Evolutionary conservation across 1,139 yeast species (phyloP), one percentile per base, ranked within the genome.

Genomic region (Candida pseudoviswanathii): DNA sequence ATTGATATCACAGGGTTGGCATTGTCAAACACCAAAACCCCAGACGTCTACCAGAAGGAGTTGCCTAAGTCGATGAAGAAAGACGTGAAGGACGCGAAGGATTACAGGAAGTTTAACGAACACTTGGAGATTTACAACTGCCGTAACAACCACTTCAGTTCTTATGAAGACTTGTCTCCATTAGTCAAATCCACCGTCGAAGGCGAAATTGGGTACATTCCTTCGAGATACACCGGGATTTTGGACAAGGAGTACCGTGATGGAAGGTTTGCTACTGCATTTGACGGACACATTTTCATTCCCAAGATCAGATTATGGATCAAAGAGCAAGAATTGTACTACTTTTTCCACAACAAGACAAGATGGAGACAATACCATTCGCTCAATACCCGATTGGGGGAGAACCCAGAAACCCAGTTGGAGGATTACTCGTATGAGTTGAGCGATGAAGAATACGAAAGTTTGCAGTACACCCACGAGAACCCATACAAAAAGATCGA

Each of bases 201-300:
- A 57, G 78, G 77, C 7, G 77, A 73, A 57, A 53, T 67, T 27
- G 78, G 75, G 2, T 74, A 72, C 54, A 58, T 73, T 9, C 78
- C 78, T 4, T 58, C 53, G 51, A 61, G 45, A 55, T 72, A 63
- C 53, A 56, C 66, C 3, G 60, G 60, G 4, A 60, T 71, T 10
- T 61, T 74, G 30, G 51, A 59, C 3, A 62, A 54, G 4, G 79
- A 74, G 55, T 73, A 74, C 55, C 49, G 59, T 3, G 54, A 51
- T 27, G 78, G 78, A 2, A 51, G 67, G 47, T 44, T 51, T 21
- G 48, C 54, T 10, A 63, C 61, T 47, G 57, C 56, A 40, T 65
- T 59, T 49, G 48, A 54, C 3, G 59, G 59, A 3, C 67, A 67
- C 49, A 59, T 70, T 2, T 72, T 62, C 50, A 54, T 69, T 25